These are phyloP conservation scores for Pleurostoma richardsiae DNA, from an alignment of 2,329 filamentous ascomycete species.

Conservation along the genomic window DNA sequence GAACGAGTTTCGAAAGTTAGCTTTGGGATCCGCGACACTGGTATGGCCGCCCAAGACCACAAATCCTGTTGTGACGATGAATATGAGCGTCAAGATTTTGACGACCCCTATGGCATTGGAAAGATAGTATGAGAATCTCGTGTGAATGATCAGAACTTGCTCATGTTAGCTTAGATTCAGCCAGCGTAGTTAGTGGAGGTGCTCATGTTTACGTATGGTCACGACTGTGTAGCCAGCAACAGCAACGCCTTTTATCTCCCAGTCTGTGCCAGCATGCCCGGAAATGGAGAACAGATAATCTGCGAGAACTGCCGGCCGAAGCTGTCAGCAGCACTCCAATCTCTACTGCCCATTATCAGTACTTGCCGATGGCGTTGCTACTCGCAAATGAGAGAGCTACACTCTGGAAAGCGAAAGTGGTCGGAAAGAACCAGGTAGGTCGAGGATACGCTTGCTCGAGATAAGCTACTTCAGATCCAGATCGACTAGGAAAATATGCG, in stretches of 20 bases:
- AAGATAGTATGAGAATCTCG: constrained; percentile 45
- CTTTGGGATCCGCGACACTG: constrained; percentile 39
- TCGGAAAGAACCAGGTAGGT: constrained; percentile 59
- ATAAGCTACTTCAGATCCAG: constrained; percentile 62
- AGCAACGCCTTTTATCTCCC: constrained; percentile 64
- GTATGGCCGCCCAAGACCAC: constrained; percentile 54
- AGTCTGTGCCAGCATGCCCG: constrained; percentile 43
- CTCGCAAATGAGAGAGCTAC: constrained; percentile 62
- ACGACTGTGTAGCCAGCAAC: constrained; percentile 58
- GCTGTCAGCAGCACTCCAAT: too few relatives aligned
- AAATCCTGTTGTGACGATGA: constrained; percentile 51
- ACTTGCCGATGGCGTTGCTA: constrained; percentile 53
- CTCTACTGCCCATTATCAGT: too few relatives aligned
- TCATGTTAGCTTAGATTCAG: too few relatives aligned
- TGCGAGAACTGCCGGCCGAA: constrained; percentile 41
- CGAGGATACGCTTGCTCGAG: constrained; percentile 63
- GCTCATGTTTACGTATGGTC: constrained; percentile 30
- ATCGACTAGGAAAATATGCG: constrained; percentile 62
- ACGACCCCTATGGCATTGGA: constrained; percentile 50
- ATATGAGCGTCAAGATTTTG: constrained; percentile 54
- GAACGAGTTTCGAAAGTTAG: constrained; percentile 53
- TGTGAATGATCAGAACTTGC: constrained; percentile 35
- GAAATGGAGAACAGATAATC: constrained; percentile 57
- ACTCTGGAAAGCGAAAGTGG: constrained; percentile 58
- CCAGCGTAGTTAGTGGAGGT: background rate